Conservation (phyloP, 2,329 filamentous ascomycete species). For the Colletotrichum sp. region DNA sequence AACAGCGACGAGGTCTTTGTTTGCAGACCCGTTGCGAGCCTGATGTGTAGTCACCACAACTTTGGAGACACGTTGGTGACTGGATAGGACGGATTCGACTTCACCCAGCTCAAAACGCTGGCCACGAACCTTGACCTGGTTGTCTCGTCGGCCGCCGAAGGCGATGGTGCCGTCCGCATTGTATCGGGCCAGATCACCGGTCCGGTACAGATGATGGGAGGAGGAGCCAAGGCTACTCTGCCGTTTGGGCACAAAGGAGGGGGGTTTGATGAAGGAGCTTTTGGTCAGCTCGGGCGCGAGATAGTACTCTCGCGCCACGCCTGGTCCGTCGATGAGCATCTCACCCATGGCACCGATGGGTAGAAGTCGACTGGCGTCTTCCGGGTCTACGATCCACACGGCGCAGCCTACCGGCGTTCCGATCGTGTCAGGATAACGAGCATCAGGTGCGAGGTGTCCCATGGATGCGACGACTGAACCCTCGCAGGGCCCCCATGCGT, state of each 20-base stretch:
- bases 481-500: slow-evolving; percentile 24
- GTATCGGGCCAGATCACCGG: not conserved
- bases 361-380: not conserved
- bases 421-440: not conserved
- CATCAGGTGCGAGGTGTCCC: not conserved
- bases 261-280: not conserved
- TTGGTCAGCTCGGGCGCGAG: not conserved
- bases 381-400: not conserved
- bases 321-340: not conserved
- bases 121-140: slow-evolving; percentile 59
- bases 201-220: not conserved
- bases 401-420: not conserved
- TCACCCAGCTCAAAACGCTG: slow-evolving; percentile 47
- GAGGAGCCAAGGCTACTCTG: not conserved
- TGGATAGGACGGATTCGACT: not conserved
- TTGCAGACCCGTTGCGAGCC: not conserved
- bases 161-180: not conserved
- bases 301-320: not conserved
- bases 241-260: not conserved
- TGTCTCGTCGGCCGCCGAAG: slow-evolving; percentile 49
- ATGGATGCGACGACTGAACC: not conserved
- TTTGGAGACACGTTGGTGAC: not conserved
- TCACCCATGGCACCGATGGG: not conserved
- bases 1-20: not conserved
- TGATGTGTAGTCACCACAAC: not conserved